Percentiles rank a stretch among this genome's conserved stretches.
These are phyloP conservation scores for Apiospora kogelbergensis DNA, from an alignment of 2,329 filamentous ascomycete genomes.

Conservation along the genomic window DNA sequence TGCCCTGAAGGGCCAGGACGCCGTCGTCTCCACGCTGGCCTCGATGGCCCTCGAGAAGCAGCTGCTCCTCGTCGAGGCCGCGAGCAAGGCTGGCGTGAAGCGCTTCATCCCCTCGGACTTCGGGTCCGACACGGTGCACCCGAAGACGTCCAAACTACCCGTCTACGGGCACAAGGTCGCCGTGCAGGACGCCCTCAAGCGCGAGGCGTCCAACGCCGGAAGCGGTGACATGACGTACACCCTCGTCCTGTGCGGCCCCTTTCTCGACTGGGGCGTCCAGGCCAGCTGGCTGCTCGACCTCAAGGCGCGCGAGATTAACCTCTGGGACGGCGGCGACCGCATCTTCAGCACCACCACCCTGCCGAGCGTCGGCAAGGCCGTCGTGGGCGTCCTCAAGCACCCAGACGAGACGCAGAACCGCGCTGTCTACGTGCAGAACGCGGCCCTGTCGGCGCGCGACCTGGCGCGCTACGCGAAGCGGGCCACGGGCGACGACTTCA, in stretches of 20 bases:
- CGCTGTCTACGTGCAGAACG: slow-evolving; percentile 51
- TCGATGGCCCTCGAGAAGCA: slow-evolving; percentile 40
- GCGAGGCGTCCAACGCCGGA: slow-evolving; percentile 11
- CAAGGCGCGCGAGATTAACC: slow-evolving; percentile 23
- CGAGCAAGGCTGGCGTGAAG: slow-evolving; percentile 57
- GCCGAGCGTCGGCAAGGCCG: slow-evolving; percentile 42
- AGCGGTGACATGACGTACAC: slow-evolving; percentile 24
- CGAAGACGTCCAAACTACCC: slow-evolving; percentile 16
- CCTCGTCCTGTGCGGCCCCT: slow-evolving; percentile 37
- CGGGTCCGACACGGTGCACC: slow-evolving; percentile 33
- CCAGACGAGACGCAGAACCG: slow-evolving; percentile 47
- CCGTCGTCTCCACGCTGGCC: slow-evolving; percentile 47
- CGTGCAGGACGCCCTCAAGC: slow-evolving; percentile 15
- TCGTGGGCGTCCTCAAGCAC: slow-evolving; percentile 43
- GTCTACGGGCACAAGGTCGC: slow-evolving; percentile 17
- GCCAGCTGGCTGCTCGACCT: slow-evolving; percentile 12
- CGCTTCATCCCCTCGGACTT: slow-evolving; percentile 63
- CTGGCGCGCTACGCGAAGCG: slow-evolving; percentile 34
- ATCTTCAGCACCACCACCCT: slow-evolving; percentile 46
- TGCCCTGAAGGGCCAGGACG: slow-evolving; percentile 57
- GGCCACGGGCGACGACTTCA: slow-evolving; percentile 13
- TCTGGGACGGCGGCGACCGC: slow-evolving; percentile 48
- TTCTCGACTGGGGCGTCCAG: slow-evolving; percentile 17
- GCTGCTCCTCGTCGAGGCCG: slow-evolving; percentile 54
- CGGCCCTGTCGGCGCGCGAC: slow-evolving; percentile 49